Evolutionary conservation across 2,329 filamentous ascomycete genomes (phyloP), one percentile per base, ranked within the genome.

Genomic region (Neopestalotiopsis sp.): DNA sequence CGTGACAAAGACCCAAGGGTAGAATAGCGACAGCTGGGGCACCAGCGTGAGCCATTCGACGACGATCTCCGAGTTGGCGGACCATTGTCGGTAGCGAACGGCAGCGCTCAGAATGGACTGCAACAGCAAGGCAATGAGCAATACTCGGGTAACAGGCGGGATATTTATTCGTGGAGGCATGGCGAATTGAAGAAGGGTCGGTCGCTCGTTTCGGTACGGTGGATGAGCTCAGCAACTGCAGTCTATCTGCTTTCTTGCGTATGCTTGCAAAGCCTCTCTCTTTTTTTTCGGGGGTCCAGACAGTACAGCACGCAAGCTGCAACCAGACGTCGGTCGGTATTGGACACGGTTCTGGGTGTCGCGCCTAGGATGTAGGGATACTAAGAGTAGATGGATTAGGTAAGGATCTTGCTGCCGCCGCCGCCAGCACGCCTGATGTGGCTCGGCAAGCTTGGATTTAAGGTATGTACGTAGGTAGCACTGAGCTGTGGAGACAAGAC

Each of bases 1-100:
- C 2, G 93, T 93, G 68, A 97, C 75, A 72, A 97, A 92, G 1
- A 94, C 97, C 96, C 96, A 99, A 0, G 96, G 96, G 78, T 97
- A 98, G 76, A 93, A 87, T 69, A 97, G 84, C 69, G 94, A 95
- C 68, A 91, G 85, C 75, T 94, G 91, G 6, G 96, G 96, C 58
- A 98, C 90, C 71, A 98, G 88, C 67, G 92, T 93, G 70, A 99
- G 87, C 83, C 95, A 98, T 70, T 95, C 94, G 69, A 96, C 90
- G 74, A 94, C 89, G 73, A 92, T 90, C 78, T 86, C 85, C 75
- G 84, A 88, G 80, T 88, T 84, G 76, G 83, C 86, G 65, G 83
- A 87, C 87, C 90, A 92, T 82, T 92, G 89, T 71, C 88, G 86
- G 77, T 92, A 92, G 68, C 93, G 89, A 80, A 97, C 90, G 74